phyloP scores from a whole-genome alignment of 805 yeast species.

The Diddensiella santjacobensis region DNA sequence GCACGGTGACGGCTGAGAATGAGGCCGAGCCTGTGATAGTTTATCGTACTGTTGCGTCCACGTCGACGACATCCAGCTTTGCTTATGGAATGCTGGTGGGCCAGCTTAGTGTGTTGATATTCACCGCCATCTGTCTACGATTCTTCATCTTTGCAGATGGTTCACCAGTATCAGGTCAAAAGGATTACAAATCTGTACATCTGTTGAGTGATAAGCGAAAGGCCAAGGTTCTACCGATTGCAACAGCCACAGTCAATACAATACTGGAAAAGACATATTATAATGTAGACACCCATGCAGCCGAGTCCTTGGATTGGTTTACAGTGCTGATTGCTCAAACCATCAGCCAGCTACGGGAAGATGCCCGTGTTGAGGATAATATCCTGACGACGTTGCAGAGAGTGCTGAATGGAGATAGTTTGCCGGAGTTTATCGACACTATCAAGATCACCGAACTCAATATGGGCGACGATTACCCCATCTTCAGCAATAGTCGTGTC shows the following conservation, averaged over 20 bases:
- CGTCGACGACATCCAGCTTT: constrained; percentile 23
- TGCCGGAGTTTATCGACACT: constrained; percentile 78
- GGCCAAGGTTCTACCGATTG: constrained; percentile 16
- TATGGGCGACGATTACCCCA: constrained; percentile 93
- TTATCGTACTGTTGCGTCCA: neutral
- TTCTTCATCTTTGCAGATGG: constrained; percentile 42
- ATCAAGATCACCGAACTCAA: constrained; percentile 82
- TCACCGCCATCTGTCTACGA: constrained; percentile 36
- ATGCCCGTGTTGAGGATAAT: constrained; percentile 80
- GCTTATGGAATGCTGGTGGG: constrained; percentile 39
- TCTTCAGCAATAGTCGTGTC: constrained; percentile 91
- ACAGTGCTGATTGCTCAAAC: constrained; percentile 91
- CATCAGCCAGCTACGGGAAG: constrained; percentile 80
- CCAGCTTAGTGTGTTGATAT: constrained; percentile 38
- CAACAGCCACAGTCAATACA: constrained; percentile 29
- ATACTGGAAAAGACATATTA: constrained; percentile 90
- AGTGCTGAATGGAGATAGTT: constrained; percentile 52
- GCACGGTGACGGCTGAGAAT: too few relatives aligned
- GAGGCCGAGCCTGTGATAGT: neutral
- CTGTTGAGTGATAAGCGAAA: constrained; percentile 17
- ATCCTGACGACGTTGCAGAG: constrained; percentile 74
- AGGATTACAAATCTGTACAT: constrained; percentile 21
- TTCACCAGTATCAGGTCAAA: constrained; percentile 27
- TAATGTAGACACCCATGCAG: constrained; percentile 77
- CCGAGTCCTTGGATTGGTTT: constrained; percentile 96